A percentile compares a stretch with the other conserved stretches of the same genome.
phyloP scores from a whole-genome alignment of 2,329 filamentous ascomycete genomes.

The Simplicillium sp. region DNA sequence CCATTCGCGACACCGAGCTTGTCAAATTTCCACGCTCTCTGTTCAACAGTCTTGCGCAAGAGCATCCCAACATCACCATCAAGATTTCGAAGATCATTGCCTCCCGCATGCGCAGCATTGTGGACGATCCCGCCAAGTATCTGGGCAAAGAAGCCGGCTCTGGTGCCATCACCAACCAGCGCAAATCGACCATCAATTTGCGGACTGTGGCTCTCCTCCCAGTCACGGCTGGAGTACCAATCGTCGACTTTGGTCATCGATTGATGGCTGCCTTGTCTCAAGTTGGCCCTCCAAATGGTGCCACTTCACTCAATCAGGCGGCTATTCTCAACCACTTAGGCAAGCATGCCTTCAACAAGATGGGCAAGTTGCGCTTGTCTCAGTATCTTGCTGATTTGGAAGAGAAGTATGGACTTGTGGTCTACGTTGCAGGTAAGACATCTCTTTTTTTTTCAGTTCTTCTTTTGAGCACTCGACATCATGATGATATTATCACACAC shows the following conservation, averaged over 20 bases:
- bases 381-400: conserved; percentile 95
- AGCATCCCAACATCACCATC: conserved; percentile 96
- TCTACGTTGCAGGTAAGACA: conserved; percentile 74
- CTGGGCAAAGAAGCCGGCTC: conserved; percentile 55
- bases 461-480: background rate
- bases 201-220: conserved; percentile 88
- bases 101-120: conserved; percentile 79
- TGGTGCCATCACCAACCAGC: conserved; percentile 41
- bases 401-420: conserved; percentile 90
- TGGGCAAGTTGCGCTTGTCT: conserved; percentile 91
- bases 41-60: conserved; percentile 94
- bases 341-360: conserved; percentile 90
- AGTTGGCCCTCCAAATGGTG: conserved; percentile 80
- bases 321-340: conserved; percentile 92
- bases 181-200: conserved; percentile 82
- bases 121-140: conserved; percentile 69
- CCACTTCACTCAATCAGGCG: conserved; percentile 85
- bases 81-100: conserved; percentile 99
- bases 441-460: conserved; percentile 7
- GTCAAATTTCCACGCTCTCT: conserved; percentile 92
- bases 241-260: conserved; percentile 88
- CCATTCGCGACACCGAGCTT: conserved; percentile 91
- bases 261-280: conserved; percentile 82
- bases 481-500: conserved; percentile 43
- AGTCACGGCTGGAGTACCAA: conserved; percentile 82